Conservation (phyloP, 2,329 filamentous ascomycete species). For the Alternaria sp. region DNA sequence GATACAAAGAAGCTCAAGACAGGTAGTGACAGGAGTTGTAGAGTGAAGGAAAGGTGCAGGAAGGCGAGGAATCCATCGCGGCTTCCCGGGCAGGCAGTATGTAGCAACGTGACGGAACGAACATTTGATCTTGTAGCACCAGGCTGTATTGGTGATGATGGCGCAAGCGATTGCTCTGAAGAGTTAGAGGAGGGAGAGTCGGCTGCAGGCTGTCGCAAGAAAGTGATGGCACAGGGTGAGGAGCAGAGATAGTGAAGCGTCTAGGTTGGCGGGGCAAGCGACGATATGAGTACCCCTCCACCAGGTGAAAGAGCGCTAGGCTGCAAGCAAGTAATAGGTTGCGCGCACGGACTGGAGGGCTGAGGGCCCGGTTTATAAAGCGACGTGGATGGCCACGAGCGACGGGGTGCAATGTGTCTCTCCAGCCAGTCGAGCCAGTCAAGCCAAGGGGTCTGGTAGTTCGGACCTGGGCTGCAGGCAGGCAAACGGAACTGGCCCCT, state of each 20-base stretch:
- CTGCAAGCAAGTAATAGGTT: conserved; percentile 15
- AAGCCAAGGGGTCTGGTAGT: conserved; percentile 13
- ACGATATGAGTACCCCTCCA: conserved; percentile 39
- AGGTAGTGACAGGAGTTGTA: conserved; percentile 24
- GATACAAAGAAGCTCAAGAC: conserved; percentile 38
- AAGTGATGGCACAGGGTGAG: conserved; percentile 18
- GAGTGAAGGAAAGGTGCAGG: conserved; percentile 25
- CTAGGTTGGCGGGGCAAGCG: conserved; percentile 40
- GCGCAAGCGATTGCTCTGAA: conserved; percentile 31
- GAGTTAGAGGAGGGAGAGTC: conserved; percentile 17
- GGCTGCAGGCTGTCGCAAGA: conserved; percentile 25
- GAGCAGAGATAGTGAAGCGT: conserved; percentile 33
- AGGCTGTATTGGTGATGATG: conserved; percentile 31
- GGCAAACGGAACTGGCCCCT: conserved; percentile 11
- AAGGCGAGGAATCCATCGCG: conserved; percentile 38
- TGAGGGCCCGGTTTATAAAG: conserved; percentile 13
- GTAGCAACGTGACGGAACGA: conserved; percentile 49
- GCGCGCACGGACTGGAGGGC: conserved; percentile 21
- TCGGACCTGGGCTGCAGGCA: conserved; percentile 16
- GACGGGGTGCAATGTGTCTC: conserved; percentile 10
- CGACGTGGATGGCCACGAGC: conserved; percentile 15
- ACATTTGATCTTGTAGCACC: conserved; percentile 47
- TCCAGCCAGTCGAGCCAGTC: conserved; percentile 13
- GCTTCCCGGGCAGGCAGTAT: conserved; percentile 35
- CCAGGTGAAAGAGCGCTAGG: conserved; percentile 39